Evolutionary conservation across 352 stramenopile genomes (phyloP), one percentile per base, ranked within the genome.

Genomic region (Albugo candida): DNA sequence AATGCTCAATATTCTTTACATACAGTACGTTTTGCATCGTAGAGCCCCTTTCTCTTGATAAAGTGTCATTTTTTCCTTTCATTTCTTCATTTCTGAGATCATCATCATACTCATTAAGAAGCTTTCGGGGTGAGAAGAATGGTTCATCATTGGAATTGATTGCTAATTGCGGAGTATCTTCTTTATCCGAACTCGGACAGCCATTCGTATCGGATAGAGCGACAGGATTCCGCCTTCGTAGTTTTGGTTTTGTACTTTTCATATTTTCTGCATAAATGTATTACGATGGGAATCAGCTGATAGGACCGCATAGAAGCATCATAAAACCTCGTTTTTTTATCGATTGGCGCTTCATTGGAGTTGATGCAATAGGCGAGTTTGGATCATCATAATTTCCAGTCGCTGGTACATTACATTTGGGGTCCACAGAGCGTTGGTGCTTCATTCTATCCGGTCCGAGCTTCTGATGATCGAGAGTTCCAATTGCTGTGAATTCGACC

Each of bases 301-400:
- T 13, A 24, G 11, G 19, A 48, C 17, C 13, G 12, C 17, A 20
- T 34, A 31, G 18, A 44, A 34, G 27, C 40, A 19, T n/a, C 37
- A 19, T 5, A 40, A 42, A 48, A 77, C 62, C 55, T 56, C 55
- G 51, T 21, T 54, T 51, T 37, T 74, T 67, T 24, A 64, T 67
- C 43, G 64, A 71, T 45, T 72, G 71, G 8, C 68, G 63, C 65
- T 91, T 87, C 58, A 91, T 66, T 17, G 77, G 77, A 46, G 77
- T 87, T 11, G 77, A 91, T 31, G 77, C 74, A 49, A 91, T 91
- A 31, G 77, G 77, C 17, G 77, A 91, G 41, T 69, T 58, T 20
- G 72, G 74, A 53, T 91, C 74, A 1, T 72, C 74, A 42, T 91
- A 91, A 59, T 83, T 64, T 3, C 76, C 76, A 16, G 41, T 51